Evolutionary conservation across 2,329 filamentous ascomycete genomes (phyloP), one percentile per base, ranked within the genome.

Genomic region (Rhynchosporium agropyri): DNA sequence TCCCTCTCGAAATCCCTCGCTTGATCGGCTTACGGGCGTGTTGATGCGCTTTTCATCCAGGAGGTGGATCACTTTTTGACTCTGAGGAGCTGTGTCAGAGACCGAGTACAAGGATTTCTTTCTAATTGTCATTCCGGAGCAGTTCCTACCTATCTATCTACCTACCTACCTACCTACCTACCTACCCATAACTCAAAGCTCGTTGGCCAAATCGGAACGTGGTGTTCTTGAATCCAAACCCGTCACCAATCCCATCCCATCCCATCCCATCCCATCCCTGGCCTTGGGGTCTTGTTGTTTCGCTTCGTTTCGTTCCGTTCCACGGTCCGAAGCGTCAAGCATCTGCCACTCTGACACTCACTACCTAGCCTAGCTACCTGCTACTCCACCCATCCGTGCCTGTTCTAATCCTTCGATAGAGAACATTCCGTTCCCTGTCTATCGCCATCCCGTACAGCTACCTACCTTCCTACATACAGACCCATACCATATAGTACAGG

Each of bases 21-120:
- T 53, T 53, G 50, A 33, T 53, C 50, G 50, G 50, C 50, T 53
- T 53, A 53, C 50, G 50, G 50, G 50, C 50, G 50, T 53, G 50
- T 53, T 20, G 50, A 38, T 53, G 50, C 50, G 50, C 50, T 53
- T 53, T 53, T 53, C 50, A 33, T 33, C 50, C 50, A 26, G 50
- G 50, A 20, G 20, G 20, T 53, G 50, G 50, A 53, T 53, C 50
- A n/a, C 12, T 9, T 20, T n/a, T 38, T 20, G 50, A 31, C 38
- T 15, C 15, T 53, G 50, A 20, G 20, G 20, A 20, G 20, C 50
- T 38, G 50, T 53, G 50, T 53, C 50, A n/a, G 33, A 53, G 50
- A 53, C 50, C 33, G 50, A 53, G 50, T 53, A 53, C 31, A 53
- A 20, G 20, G 20, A 20, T 20, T 20, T 20, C 20, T 20, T 20